A percentile compares a stretch with the other conserved stretches of the same genome.
phyloP scores from a whole-genome alignment of 208 protist genomes.

The Trypanosoma boissoni region DNA sequence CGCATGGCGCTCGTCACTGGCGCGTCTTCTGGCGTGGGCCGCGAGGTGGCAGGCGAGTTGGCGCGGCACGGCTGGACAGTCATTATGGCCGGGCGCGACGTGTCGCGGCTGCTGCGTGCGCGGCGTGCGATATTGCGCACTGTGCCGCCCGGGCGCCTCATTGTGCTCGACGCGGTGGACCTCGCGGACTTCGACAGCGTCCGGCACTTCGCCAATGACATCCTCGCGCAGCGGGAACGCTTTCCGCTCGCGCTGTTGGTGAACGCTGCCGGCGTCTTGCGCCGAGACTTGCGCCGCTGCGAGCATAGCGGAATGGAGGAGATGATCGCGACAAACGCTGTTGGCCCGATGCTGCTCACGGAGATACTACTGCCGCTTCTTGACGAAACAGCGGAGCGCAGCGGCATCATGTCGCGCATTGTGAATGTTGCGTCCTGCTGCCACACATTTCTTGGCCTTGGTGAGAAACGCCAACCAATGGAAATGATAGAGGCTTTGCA shows the following conservation, averaged over 20 bases:
- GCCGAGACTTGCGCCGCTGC: slow-evolving; percentile 39
- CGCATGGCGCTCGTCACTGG: slow-evolving; percentile 79
- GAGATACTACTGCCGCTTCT: slow-evolving; percentile 71
- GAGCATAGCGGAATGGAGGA: slow-evolving; percentile 53
- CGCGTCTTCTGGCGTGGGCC: slow-evolving; percentile 77
- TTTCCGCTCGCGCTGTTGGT: slow-evolving; percentile 67
- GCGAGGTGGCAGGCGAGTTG: slow-evolving; percentile 63
- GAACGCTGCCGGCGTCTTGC: slow-evolving; percentile 76
- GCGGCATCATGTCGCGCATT: slow-evolving; percentile 66
- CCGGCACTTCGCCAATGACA: slow-evolving; percentile 44
- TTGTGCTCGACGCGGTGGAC: slow-evolving; percentile 71
- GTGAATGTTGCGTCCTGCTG: slow-evolving; percentile 85
- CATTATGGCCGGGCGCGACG: slow-evolving; percentile 59
- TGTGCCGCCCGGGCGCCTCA: slow-evolving; percentile 21
- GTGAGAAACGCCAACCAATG: slow-evolving; percentile 31
- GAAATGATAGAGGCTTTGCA: slow-evolving; percentile 64
- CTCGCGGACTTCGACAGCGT: slow-evolving; percentile 63
- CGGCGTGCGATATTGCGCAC: slow-evolving; percentile 33
- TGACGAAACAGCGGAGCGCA: slow-evolving; percentile 45
- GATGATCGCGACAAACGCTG: slow-evolving; percentile 78
- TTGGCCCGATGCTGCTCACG: slow-evolving; percentile 78
- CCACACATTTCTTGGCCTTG: slow-evolving; percentile 75
- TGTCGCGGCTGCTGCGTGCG: slow-evolving; percentile 50
- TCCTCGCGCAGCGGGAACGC: slow-evolving; percentile 30
- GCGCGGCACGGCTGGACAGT: slow-evolving; percentile 74